These are phyloP conservation scores for Lupinus albus DNA, from an alignment of 306 rosid genomes.

Conservation along the genomic window DNA sequence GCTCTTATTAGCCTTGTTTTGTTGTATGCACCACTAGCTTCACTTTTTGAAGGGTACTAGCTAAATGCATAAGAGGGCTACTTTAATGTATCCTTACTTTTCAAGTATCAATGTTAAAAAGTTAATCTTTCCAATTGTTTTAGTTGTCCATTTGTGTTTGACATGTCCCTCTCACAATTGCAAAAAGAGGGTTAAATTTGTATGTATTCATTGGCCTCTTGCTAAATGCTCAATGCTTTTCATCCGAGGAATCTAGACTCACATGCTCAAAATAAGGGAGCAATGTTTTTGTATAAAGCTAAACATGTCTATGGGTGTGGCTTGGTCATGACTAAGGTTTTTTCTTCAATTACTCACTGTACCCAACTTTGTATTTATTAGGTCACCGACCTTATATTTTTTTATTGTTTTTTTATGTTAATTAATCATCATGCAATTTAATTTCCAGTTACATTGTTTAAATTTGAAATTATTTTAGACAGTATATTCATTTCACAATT, in stretches of 20 bases:
- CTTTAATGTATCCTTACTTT: slow-evolving; percentile 44
- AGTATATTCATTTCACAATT: too few relatives aligned
- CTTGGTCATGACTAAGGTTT: slow-evolving; percentile 22
- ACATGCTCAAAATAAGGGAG: slow-evolving; percentile 51
- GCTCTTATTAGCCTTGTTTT: slow-evolving; percentile 58
- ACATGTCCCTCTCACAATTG: slow-evolving; percentile 51
- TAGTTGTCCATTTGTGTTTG: slow-evolving; percentile 61
- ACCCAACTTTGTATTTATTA: too few relatives aligned
- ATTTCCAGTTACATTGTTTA: too few relatives aligned
- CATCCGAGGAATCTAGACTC: slow-evolving; percentile 55
- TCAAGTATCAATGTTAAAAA: slow-evolving; percentile 45
- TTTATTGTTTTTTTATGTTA: too few relatives aligned
- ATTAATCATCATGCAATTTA: too few relatives aligned
- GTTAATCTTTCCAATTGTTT: slow-evolving; percentile 34
- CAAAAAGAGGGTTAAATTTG: slow-evolving; percentile 36
- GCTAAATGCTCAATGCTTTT: slow-evolving; percentile 48
- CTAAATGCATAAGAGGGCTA: slow-evolving; percentile 22
- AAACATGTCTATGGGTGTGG: slow-evolving; percentile 5
- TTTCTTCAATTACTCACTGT: too few relatives aligned
- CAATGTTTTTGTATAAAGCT: slow-evolving; percentile 14
- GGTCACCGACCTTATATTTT: too few relatives aligned
- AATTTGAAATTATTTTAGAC: too few relatives aligned
- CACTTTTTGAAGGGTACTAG: slow-evolving; percentile 36
- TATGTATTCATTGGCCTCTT: slow-evolving; percentile 49
- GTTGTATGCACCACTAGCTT: slow-evolving; percentile 38